Conservation (phyloP, 2,329 filamentous ascomycete species). For the Beauveria sp. region DNA sequence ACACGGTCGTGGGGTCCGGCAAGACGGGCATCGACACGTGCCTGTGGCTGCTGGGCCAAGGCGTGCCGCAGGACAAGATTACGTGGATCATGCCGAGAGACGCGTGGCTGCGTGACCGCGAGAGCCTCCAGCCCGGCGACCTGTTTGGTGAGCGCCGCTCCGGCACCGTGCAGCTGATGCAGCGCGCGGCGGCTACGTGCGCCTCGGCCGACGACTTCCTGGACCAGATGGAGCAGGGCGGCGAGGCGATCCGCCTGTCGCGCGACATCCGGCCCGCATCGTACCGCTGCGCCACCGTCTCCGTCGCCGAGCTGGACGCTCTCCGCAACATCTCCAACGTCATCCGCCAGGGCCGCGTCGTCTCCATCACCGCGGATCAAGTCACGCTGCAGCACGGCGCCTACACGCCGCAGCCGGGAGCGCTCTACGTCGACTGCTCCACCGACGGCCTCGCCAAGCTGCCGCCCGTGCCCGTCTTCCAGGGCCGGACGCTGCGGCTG, state of each 20-base stretch:
- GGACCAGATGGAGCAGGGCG: neutral
- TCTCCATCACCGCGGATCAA: slow-evolving; percentile 5
- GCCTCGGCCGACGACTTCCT: neutral
- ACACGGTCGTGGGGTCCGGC: slow-evolving; percentile 3
- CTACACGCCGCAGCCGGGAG: neutral
- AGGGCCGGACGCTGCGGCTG: neutral
- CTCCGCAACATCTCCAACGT: neutral
- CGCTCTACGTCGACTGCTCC: slow-evolving; percentile 7
- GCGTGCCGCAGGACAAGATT: neutral
- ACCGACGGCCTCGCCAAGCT: neutral
- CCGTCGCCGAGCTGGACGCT: slow-evolving; percentile 1
- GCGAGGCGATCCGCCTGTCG: neutral
- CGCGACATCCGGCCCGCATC: neutral
- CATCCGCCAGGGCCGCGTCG: slow-evolving; percentile 11
- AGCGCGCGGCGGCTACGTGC: neutral
- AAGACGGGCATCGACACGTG: slow-evolving; percentile 9
- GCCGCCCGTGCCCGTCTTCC: neutral
- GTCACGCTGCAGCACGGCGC: neutral
- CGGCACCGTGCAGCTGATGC: neutral
- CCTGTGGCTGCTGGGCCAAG: slow-evolving; percentile 4
- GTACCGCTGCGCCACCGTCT: slow-evolving; percentile 5
- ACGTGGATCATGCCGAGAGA: slow-evolving; percentile 8
- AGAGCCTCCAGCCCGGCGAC: neutral
- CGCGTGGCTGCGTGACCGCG: slow-evolving; percentile 6
- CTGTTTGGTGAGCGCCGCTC: neutral